Base-by-base conservation (phyloP, 306 rosid genomes). In the Prinsepia uniflora region DNA sequence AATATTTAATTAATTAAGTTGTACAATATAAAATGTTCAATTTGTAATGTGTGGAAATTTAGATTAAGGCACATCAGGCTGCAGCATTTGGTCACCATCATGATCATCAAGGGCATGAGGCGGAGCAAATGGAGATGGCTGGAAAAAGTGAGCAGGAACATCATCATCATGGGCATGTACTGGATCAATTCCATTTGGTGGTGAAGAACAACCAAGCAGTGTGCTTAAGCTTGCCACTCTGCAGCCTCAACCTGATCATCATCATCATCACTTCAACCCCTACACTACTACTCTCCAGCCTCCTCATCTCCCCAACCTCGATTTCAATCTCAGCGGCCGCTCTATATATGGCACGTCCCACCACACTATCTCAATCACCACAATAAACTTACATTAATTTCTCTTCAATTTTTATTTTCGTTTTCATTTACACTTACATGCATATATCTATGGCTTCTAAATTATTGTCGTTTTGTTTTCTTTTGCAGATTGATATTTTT, bases 1-100 rank as follows among this genome's bases (percentile, higher is more conserved):
- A n/a, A n/a, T n/a, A n/a, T n/a, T n/a, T 69, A 52, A 22, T 0
- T 17, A 10, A 10, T 58, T 40, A 17, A 10, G 36, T 18, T 45
- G 42, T 7, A 13, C 0, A 20, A 14, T 53, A 14, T 53, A 17
- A 47, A 52, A 13, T 3, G 19, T 10, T n/a, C 10, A 39, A 17
- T 17, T 15, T 47, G 13, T 8, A 34, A n/a, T 9, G 2, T 18
- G 7, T 50, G 48, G 36, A 22, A 4, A 30, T 10, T 20, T 43
- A 68, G 91, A 81, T 82, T 19, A 81, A 81, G 80, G 94, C 83
- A 67, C 82, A 90, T 6, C 71, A 80, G 57, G 83, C 47, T 0
- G 83, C 80, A 36, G 70, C 67, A 13, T 70, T 20, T 57, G 46
- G 78, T 71, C 72, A 66, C 54, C 78, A 77, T 54, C 70, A 62